Base-by-base conservation (phyloP, 2,329 filamentous ascomycete species). In the Raffaelea arxii region DNA sequence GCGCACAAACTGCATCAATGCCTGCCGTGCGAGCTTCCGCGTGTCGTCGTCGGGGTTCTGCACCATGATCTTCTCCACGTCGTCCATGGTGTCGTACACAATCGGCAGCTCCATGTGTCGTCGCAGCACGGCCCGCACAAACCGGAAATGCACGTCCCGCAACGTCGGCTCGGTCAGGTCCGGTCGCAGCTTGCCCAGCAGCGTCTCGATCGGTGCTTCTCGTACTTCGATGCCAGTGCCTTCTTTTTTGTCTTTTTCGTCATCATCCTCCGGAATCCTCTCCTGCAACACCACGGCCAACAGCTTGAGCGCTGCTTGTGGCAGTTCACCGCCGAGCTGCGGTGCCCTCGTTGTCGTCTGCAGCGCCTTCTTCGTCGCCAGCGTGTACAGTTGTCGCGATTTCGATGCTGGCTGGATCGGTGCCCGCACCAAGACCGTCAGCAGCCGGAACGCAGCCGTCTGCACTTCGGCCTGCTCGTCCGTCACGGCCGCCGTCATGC, bases 391-490 rank as follows among this genome's bases (percentile, higher is more conserved):
- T n/a, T n/a, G n/a, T n/a, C n/a, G n/a, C n/a, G n/a, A n/a, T n/a
- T n/a, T n/a, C 27, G 27, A 32, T 18, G 19, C 7, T 9, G 27
- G 27, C 47, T 82, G 70, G 55, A 96, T 75, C 0, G 87, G 87
- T 4, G 96, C 84, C 59, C 87, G 91, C 63, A 89, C 82, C 49
- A 97, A 82, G 2, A 87, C 82, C 0, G 82, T 83, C 23, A 98
- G 72, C n/a, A 97, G 70, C 52, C 89, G 82, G 59, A 97, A 82
- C 11, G 88, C 82, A 2, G 91, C 84, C 27, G 94, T 79, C 66
- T 94, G 92, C 49, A 98, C 85, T 60, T 98, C 92, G n/a, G n/a
- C n/a, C 58, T 97, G 91, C 58, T 96, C 87, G 2, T 80, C 82
- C 54, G 81, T 82, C 38, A 97, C 72, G 1, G 87, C 81, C 63